Percentiles rank a stretch among this genome's conserved stretches.
Conservation (phyloP, 129 eudicot genomes). For the Lactuca sativa region DNA sequence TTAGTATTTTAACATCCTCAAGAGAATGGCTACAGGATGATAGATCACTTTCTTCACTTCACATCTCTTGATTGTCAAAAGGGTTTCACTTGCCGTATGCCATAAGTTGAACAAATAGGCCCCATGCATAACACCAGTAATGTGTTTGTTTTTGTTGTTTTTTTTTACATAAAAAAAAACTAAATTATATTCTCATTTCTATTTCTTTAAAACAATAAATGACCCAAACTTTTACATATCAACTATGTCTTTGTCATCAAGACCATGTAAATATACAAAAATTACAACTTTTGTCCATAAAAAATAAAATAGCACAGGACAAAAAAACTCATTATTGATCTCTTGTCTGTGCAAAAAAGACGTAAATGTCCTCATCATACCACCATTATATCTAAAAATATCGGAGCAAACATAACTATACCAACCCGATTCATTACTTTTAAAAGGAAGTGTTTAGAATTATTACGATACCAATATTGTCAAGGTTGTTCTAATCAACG, state of each 20-base stretch:
- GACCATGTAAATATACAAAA: too few relatives aligned
- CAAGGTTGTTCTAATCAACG: too few relatives aligned
- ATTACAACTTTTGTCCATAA: background rate
- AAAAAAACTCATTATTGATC: background rate
- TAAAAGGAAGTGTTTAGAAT: conserved; percentile 12
- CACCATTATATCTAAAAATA: background rate
- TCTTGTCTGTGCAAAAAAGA: too few relatives aligned
- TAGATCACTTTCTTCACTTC: conserved; percentile 24
- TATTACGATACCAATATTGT: too few relatives aligned
- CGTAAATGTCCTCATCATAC: background rate
- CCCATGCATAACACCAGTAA: conserved; percentile 20
- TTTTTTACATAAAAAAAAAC: background rate
- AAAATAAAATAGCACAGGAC: background rate
- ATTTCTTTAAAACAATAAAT: too few relatives aligned
- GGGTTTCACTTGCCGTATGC: conserved; percentile 31
- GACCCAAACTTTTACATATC: background rate
- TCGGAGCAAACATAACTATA: conserved; percentile 4
- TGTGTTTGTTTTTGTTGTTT: background rate
- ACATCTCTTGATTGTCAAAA: conserved; percentile 24
- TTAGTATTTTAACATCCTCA: background rate
- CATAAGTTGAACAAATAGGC: conserved; percentile 25
- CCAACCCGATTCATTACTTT: conserved; percentile 7
- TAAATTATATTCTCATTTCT: background rate
- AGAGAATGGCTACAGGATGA: conserved; percentile 2
- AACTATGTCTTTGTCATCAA: background rate